Evolutionary conservation across 768 basidiomycete species (phyloP).

Genomic region (Tulasnella sp.): DNA sequence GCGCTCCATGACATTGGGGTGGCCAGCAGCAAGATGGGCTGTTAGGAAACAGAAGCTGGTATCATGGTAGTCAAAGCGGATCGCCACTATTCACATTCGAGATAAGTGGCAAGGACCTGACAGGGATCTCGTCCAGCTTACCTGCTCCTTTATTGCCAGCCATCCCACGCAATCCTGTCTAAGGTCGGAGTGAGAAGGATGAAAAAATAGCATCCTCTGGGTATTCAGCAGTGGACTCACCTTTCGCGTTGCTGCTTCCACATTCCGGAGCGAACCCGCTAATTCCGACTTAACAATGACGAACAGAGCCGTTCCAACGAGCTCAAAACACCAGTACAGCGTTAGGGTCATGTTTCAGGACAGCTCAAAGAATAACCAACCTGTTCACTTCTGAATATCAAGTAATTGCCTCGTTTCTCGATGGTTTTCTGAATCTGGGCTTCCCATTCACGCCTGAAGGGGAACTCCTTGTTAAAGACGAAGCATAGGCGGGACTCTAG

Average conservation of each 20-base stretch:
- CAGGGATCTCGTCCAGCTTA: neutral
- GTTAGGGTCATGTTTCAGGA: constrained; percentile 22
- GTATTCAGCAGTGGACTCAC: constrained; percentile 43
- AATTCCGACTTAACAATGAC: constrained; percentile 76
- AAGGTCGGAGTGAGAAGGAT: neutral
- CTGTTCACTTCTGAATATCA: constrained; percentile 89
- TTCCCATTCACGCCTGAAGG: constrained; percentile 58
- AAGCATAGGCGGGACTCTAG: neutral
- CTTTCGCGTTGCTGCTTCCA: constrained; percentile 89
- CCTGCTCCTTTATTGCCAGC: constrained; percentile 92
- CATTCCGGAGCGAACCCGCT: constrained; percentile 77
- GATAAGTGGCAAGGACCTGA: neutral
- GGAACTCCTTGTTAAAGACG: neutral
- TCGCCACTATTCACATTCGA: constrained; percentile 53
- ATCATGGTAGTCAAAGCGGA: constrained; percentile 87
- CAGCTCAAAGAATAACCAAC: constrained; percentile 40
- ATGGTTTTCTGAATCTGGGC: constrained; percentile 72
- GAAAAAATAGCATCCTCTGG: neutral
- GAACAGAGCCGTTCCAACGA: constrained; percentile 92
- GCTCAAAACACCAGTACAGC: constrained; percentile 43
- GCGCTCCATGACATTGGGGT: constrained; percentile 81
- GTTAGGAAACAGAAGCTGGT: constrained; percentile 94
- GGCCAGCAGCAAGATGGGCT: constrained; percentile 95
- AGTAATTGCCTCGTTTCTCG: constrained; percentile 67
- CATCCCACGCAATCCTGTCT: constrained; percentile 65